Base-by-base conservation (phyloP, 1,284 basidiomycete genomes). In the Wolfiporia cocos region DNA sequence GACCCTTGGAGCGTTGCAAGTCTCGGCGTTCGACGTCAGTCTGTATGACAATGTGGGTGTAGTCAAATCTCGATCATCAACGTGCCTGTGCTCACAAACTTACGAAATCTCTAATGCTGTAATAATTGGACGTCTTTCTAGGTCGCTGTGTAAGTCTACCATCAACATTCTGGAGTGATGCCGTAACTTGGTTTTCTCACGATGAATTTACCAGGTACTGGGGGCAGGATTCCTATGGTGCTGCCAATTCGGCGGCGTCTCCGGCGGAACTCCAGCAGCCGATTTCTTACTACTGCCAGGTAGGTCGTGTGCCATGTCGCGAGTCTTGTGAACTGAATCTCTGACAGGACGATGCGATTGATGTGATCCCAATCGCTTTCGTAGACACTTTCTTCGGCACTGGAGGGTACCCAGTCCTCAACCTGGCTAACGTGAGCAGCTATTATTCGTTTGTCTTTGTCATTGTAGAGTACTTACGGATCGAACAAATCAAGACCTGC, bases 161-260 rank as follows among this genome's bases (percentile, higher is more conserved):
- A 33, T 38, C 45, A 33, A 49, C 38, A 22, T 44, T 33, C 10
- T 42, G 24, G n/a, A 12, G 17, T 10, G 10, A 18, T 23, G 42
- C 37, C n/a, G 40, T 42, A 29, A 47, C n/a, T n/a, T n/a, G n/a
- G n/a, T n/a, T n/a, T n/a, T n/a, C n/a, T n/a, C n/a, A n/a, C n/a
- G n/a, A n/a, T n/a, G 31, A 38, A 20, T 24, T 42, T 49, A 21
- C 17, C 49, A 76, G 74, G 18, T 81, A 81, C 54, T 82, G 76
- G 77, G 80, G 79, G 36, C 78, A 83, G 60, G 81, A 82, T 54
- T 79, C 78, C 3, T 79, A 79, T 48, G 78, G 79, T 28, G 79
- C 78, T 2, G 66, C 64, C 5, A 65, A 78, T 49, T 37, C 57
- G 20, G 70, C 76, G 48, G 58, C 64, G 3, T n/a, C n/a, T n/a